phyloP scores from a whole-genome alignment of 148 eudicot genomes.

The Amaranthus palmeri region DNA sequence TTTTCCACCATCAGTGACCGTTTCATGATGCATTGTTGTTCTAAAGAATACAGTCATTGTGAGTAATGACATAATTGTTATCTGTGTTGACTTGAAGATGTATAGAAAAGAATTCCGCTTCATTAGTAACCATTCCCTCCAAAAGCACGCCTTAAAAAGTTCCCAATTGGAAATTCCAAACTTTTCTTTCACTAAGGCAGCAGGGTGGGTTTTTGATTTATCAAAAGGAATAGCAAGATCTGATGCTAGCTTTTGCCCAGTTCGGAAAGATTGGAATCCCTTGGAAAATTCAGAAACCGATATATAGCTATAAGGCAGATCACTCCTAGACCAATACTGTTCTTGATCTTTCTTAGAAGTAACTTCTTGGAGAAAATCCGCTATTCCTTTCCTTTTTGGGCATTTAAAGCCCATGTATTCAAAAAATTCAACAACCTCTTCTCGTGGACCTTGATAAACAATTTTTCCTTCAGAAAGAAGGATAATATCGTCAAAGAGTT shows the following conservation, averaged over 20 bases:
- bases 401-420: conserved; percentile 64
- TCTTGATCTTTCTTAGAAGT: conserved; percentile 76
- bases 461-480: conserved; percentile 73
- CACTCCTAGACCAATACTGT: conserved; percentile 55
- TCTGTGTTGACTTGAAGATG: conserved; percentile 64
- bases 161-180: conserved; percentile 59
- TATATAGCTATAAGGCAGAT: conserved; percentile 44
- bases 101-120: conserved; percentile 59
- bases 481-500: conserved; percentile 69
- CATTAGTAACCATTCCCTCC: conserved; percentile 71
- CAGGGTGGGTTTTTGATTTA: conserved; percentile 51
- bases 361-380: conserved; percentile 85
- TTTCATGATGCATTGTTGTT: conserved; percentile 55
- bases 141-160: conserved; percentile 59
- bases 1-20: conserved; percentile 47
- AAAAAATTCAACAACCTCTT: conserved; percentile 55
- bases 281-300: conserved; percentile 46
- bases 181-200: conserved; percentile 54
- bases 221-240: conserved; percentile 55
- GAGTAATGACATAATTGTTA: conserved; percentile 59
- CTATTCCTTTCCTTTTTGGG: conserved; percentile 74
- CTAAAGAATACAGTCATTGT: conserved; percentile 54
- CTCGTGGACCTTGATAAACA: conserved; percentile 73
- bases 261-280: conserved; percentile 46
- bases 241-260: conserved; percentile 36